Evolutionary conservation across 768 basidiomycete species (phyloP).

Genomic region (Russula dissimulans): DNA sequence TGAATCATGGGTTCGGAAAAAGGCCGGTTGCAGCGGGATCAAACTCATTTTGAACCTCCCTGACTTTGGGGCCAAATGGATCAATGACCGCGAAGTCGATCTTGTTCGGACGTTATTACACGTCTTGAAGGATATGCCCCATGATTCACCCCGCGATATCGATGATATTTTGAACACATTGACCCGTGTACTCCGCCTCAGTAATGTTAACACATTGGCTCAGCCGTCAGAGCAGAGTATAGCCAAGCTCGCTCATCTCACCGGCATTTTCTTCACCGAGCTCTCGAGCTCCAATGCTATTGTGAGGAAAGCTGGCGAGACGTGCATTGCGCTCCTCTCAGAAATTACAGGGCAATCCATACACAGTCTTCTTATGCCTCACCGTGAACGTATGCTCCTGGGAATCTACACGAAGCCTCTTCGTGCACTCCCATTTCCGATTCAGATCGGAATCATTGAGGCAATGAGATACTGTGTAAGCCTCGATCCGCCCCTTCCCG

Average conservation of each 20-base stretch:
- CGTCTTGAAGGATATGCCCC: conserved; percentile 89
- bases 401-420: conserved; percentile 95
- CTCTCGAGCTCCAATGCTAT: conserved; percentile 78
- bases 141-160: conserved; percentile 76
- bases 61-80: conserved; percentile 67
- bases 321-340: conserved; percentile 70
- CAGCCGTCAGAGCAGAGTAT: conserved; percentile 33
- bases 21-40: conserved; percentile 83
- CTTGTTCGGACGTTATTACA: conserved; percentile 84
- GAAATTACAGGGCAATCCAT: conserved; percentile 62
- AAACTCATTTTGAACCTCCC: conserved; percentile 66
- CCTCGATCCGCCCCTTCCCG: conserved; percentile 80
- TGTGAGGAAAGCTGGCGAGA: conserved; percentile 77
- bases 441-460: conserved; percentile 97
- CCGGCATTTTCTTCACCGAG: conserved; percentile 82
- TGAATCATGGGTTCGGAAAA: conserved; percentile 82
- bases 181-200: conserved; percentile 51
- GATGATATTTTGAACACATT: conserved; percentile 74
- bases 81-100: conserved; percentile 80
- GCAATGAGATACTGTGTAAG: conserved; percentile 90
- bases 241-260: conserved; percentile 53
- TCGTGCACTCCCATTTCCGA: conserved; percentile 85
- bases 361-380: conserved; percentile 70
- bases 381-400: conserved; percentile 80
- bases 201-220: conserved; percentile 40